Base-by-base conservation (phyloP, 2,329 filamentous ascomycete species). In the Pyricularia sp. region DNA sequence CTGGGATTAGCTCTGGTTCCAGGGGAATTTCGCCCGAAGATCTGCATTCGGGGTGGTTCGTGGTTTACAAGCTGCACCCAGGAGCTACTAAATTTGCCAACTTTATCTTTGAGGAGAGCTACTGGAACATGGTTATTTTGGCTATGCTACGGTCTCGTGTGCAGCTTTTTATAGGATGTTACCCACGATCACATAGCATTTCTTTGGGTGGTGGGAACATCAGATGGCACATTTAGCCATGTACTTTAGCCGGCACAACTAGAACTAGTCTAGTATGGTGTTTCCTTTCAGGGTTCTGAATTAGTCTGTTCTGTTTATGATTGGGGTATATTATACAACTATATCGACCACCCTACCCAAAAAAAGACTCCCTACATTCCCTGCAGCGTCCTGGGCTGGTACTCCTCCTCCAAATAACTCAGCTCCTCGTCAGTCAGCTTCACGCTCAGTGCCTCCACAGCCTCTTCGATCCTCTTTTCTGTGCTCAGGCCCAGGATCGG, bases 401-500 rank as follows among this genome's bases (percentile, higher is more conserved):
- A 88, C 14, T 79, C 78, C 72, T 84, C 83, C 74, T 88, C 86
- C 67, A 88, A 73, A 73, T 83, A 85, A 69, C 79, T 77, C 68
- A 82, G 81, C 71, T 88, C 85, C 72, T 87, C 84, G n/a, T 81
- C 78, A 0, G 78, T 81, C 73, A 88, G 74, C 73, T 80, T 80
- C 65, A 79, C 77, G 20, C 72, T 71, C 42, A 79, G 73, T 11
- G 75, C 74, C 59, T 80, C 79, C 64, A 87, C 79, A 0, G 85
- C 83, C 76, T 87, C 84, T 70, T 87, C 83, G 69, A 88, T 84
- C 67, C 85, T 79, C 73, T 82, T 79, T 70, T 82, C 80, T 68
- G 78, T 86, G 68, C 77, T 81, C 65, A 88, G 75, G 0, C 86
- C 86, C 67, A 88, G 76, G 71, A 88, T 88, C 0, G 86, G 86